Base-by-base conservation (phyloP, 345 rosid species). In the Populus nigra region DNA sequence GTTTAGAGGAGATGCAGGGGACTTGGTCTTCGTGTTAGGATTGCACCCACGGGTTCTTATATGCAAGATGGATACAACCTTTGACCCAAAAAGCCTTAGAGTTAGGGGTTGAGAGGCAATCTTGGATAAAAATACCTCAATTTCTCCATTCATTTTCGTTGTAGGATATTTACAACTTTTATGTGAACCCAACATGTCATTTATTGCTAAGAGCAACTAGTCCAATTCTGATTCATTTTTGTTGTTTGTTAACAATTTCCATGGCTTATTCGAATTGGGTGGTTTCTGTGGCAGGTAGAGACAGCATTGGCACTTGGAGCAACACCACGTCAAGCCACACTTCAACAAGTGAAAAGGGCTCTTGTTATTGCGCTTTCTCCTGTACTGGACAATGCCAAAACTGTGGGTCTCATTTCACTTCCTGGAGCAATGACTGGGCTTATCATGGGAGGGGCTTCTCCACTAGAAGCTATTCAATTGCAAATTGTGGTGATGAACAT, bases 401-500 rank as follows among this genome's bases (percentile, higher is more conserved):
- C 98, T 0, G 99, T 95, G 18, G 98, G 98, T n/a, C 87, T 95
- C 59, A 93, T 93, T 29, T 92, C 97, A 0, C 84, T 93, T 43
- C 99, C 99, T 0, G 97, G 98, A 0, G 97, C 99, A 0, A 95
- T 93, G 98, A 95, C 98, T 1, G 93, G 97, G 23, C 89, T 95
- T 75, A 95, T 95, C 75, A 93, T 95, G 99, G 99, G 98, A 9
- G 99, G 99, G 65, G 93, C 99, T 9, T 92, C 98, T 6, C 97
- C 98, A 1, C 75, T 91, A 1, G 96, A 93, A 76, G 98, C 98
- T 9, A 93, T 95, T 76, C 99, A 95, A 70, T 88, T 93, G 18
- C 98, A 95, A 88, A 95, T 95, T n/a, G 92, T 93, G 45, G 99
- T 95, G 1, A 95, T 92, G 99, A 93, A 93, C 84, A 95, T 93